Conservation (phyloP, 192 early-diverging fungal genomes). For the Coemansia sp. region DNA sequence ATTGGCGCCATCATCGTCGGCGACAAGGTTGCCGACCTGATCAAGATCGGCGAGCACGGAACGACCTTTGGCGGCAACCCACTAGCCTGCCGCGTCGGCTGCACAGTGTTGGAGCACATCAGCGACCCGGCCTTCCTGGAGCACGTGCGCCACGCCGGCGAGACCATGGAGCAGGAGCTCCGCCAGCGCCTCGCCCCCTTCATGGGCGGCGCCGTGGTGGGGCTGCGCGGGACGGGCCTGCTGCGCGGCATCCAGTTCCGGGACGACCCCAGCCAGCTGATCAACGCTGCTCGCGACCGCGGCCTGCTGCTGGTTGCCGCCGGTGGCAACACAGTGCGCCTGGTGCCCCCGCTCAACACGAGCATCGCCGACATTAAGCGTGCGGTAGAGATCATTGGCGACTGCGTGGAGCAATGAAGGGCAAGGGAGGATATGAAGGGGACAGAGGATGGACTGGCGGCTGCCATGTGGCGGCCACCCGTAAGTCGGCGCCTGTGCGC, state of each 20-base stretch:
- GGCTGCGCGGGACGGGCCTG: constrained; percentile 81
- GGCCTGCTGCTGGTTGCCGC: constrained; percentile 88
- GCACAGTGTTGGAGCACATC: constrained; percentile 67
- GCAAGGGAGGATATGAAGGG: no score
- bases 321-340: constrained; percentile 81
- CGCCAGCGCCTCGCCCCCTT: constrained; percentile 35
- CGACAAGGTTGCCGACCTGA: constrained; percentile 68
- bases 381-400: constrained; percentile 66
- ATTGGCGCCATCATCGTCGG: constrained; percentile 88
- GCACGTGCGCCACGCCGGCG: constrained; percentile 60
- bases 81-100: constrained; percentile 80
- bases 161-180: constrained; percentile 54
- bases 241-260: constrained; percentile 82
- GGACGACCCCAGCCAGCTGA: constrained; percentile 59
- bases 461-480: constrained; percentile 3
- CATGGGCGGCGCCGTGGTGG: constrained; percentile 55
- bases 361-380: constrained; percentile 69
- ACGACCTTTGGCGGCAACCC: constrained; percentile 98
- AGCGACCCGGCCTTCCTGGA: constrained; percentile 64
- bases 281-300: constrained; percentile 68
- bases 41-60: constrained; percentile 91
- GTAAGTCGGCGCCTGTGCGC: not conserved
- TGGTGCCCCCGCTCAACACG: constrained; percentile 86
- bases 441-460: no score
- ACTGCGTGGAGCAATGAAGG: constrained; percentile 40